A percentile compares a stretch with the other conserved stretches of the same genome.
phyloP scores from a whole-genome alignment of 1,284 basidiomycete species.

The Ganoderma boninense region DNA sequence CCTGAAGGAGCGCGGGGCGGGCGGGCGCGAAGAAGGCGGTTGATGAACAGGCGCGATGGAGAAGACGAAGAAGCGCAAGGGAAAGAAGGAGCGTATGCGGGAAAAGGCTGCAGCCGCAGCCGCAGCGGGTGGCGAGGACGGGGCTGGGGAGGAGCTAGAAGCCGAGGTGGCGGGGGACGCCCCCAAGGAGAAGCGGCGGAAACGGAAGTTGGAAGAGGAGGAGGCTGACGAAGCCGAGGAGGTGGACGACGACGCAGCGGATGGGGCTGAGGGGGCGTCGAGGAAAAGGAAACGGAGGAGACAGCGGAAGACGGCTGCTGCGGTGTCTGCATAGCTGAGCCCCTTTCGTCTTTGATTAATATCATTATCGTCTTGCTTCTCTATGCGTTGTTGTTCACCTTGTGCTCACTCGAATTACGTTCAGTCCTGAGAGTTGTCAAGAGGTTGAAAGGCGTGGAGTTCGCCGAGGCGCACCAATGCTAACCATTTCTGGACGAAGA shows the following conservation, averaged over 20 bases:
- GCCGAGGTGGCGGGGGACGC: slow-evolving; percentile 16
- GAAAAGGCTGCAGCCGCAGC: slow-evolving; percentile 45
- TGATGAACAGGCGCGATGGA: too few species aligned
- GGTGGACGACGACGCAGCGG: not conserved
- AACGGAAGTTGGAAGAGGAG: slow-evolving; percentile 17
- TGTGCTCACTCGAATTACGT: not conserved
- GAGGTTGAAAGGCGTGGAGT: not conserved
- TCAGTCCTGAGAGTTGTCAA: not conserved
- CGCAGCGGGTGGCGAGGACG: slow-evolving; percentile 37
- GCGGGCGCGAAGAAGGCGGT: too few species aligned
- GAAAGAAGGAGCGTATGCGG: slow-evolving; percentile 78
- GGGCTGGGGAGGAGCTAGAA: slow-evolving; percentile 31
- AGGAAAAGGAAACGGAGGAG: slow-evolving; percentile 28
- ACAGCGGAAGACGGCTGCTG: slow-evolving; percentile 27
- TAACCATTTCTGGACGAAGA: not conserved
- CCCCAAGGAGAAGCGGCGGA: slow-evolving; percentile 17
- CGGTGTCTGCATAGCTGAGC: slow-evolving; percentile 17
- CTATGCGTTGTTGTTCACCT: not conserved
- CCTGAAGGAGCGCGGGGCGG: slow-evolving; percentile 39
- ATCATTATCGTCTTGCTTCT: slow-evolving; percentile 1
- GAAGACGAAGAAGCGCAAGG: slow-evolving; percentile 70
- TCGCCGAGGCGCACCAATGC: not conserved
- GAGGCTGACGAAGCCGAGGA: slow-evolving; percentile 2
- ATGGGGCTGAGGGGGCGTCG: slow-evolving; percentile 19
- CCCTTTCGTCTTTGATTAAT: slow-evolving; percentile 4